Percentiles rank a stretch among this genome's conserved stretches.
Evolutionary conservation across 2,329 filamentous ascomycete species (phyloP).

Genomic region (Ophiostoma sp.): DNA sequence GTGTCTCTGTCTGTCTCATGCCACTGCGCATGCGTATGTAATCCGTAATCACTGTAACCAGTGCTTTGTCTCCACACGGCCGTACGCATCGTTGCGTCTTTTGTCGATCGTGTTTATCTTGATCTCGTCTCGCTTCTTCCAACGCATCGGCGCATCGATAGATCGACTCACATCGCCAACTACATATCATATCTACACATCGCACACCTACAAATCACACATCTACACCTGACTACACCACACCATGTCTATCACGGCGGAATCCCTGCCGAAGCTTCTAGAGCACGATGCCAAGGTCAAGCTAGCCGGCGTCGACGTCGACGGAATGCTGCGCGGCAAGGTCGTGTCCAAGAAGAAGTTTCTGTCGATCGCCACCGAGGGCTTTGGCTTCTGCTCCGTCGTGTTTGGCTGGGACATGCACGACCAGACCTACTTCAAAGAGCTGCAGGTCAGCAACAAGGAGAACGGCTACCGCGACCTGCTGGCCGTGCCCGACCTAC

Average conservation of each 20-base stretch:
- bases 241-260: slow-evolving; percentile 46
- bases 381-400: slow-evolving; percentile 91
- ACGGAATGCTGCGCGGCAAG: slow-evolving; percentile 83
- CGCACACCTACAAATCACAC: too few relatives aligned
- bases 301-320: slow-evolving; percentile 79
- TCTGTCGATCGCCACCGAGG: slow-evolving; percentile 69
- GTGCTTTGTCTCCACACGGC: background rate
- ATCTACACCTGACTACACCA: background rate
- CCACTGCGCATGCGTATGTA: background rate
- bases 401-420: slow-evolving; percentile 98
- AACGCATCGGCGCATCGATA: background rate
- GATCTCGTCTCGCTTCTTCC: background rate
- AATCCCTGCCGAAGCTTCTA: slow-evolving; percentile 61
- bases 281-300: slow-evolving; percentile 73
- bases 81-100: background rate
- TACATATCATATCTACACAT: background rate
- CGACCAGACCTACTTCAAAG: slow-evolving; percentile 79
- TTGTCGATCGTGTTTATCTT: background rate
- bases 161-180: background rate
- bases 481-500: slow-evolving; percentile 73
- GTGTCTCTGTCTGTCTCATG: background rate
- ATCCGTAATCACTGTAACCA: background rate
- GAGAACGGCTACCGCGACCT: slow-evolving; percentile 86
- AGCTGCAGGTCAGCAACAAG: slow-evolving; percentile 81
- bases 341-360: slow-evolving; percentile 92